These are phyloP conservation scores for Endoconidiophora laricicola DNA, from an alignment of 2,329 filamentous ascomycete genomes.

Conservation along the genomic window DNA sequence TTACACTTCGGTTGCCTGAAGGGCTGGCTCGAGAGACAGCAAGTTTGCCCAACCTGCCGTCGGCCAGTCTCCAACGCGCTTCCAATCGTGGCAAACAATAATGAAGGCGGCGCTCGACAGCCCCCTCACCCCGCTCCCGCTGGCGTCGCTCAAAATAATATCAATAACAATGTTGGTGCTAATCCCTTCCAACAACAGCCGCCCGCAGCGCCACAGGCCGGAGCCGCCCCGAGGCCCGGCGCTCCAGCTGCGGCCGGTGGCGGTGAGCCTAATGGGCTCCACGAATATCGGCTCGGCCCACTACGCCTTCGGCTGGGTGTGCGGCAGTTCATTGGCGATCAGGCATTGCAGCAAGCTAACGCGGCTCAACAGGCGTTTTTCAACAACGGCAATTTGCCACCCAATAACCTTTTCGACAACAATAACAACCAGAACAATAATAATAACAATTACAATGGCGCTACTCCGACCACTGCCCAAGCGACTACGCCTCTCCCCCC, in stretches of 20 bases:
- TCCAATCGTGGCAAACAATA: slow-evolving; percentile 16
- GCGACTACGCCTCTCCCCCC: not conserved
- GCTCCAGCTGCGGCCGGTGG: not conserved
- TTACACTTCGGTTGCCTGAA: slow-evolving; percentile 87
- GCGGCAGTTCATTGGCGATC: slow-evolving; percentile 19
- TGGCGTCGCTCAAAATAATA: slow-evolving; percentile 17
- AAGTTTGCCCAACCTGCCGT: slow-evolving; percentile 90
- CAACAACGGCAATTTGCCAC: slow-evolving; percentile 6
- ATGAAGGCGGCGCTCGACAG: slow-evolving; percentile 20
- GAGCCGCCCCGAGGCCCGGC: not conserved
- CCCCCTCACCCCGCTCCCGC: slow-evolving; percentile 14
- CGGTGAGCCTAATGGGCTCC: slow-evolving; percentile 3
- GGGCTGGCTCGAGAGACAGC: slow-evolving; percentile 93
- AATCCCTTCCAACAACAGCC: slow-evolving; percentile 14
- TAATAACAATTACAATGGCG: not conserved
- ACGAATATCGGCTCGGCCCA: slow-evolving; percentile 9
- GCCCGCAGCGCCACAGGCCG: slow-evolving; percentile 1
- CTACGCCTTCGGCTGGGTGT: slow-evolving; percentile 15
- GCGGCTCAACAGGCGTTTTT: slow-evolving; percentile 9
- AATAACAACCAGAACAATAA: not conserved
- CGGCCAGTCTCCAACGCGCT: slow-evolving; percentile 50
- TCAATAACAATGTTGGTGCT: slow-evolving; percentile 16
- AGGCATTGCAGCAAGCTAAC: slow-evolving; percentile 12
- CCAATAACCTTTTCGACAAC: slow-evolving; percentile 6
- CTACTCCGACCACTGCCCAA: not conserved